Percentiles rank a stretch among this genome's conserved stretches.
Conservation (phyloP, 1,284 basidiomycete species). For the Coriolopsis trogii region DNA sequence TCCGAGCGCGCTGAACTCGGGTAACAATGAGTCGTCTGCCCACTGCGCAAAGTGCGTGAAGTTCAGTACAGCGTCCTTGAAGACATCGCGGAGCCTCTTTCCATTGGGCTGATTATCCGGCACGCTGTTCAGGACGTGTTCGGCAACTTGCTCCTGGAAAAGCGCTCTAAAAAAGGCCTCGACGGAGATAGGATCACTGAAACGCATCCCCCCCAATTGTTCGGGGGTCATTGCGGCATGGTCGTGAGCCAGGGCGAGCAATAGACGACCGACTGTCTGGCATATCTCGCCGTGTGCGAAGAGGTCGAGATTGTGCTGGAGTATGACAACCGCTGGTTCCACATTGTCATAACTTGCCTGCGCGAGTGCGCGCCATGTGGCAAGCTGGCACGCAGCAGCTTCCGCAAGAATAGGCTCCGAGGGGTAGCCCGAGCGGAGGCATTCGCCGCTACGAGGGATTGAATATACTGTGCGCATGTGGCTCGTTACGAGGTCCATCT, state of each 20-base stretch:
- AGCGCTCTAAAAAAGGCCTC: slow-evolving; percentile 4
- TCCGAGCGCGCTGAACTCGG: slow-evolving; percentile 7
- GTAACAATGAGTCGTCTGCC: slow-evolving; percentile 9
- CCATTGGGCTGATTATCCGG: slow-evolving; percentile 12
- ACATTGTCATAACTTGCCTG: not conserved
- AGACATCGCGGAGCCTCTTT: slow-evolving; percentile 14
- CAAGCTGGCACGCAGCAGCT: no score
- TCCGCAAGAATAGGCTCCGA: no score
- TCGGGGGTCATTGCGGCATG: not conserved
- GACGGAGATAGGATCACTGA: not conserved
- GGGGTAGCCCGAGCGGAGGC: slow-evolving; percentile 13
- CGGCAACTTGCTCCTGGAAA: not conserved
- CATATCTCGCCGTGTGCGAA: not conserved
- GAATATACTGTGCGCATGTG: no score
- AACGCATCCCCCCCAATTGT: not conserved
- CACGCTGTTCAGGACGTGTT: not conserved
- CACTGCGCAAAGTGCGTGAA: slow-evolving; percentile 28
- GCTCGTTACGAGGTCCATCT: no score
- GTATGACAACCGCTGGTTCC: not conserved
- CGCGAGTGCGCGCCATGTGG: not conserved
- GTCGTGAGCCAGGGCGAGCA: no score
- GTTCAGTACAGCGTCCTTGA: slow-evolving; percentile 21
- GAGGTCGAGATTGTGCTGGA: not conserved
- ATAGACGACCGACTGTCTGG: slow-evolving; percentile 1
- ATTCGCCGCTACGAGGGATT: slow-evolving; percentile 9